Evolutionary conservation across 2,329 filamentous ascomycete species (phyloP).

Genomic region (Arthrobotrys iridis): DNA sequence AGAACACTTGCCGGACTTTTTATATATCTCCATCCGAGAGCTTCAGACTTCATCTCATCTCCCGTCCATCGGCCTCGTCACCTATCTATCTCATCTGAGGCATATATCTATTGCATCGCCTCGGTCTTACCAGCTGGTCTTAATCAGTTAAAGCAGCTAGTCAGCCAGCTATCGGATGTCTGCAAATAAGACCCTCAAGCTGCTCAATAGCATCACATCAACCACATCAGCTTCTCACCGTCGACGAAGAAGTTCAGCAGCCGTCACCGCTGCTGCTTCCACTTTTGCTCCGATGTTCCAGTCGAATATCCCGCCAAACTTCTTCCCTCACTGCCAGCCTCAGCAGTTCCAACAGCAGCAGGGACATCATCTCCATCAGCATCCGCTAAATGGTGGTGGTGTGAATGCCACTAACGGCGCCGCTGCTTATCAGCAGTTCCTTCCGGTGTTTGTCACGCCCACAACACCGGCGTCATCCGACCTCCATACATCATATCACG

Average conservation of each 20-base stretch:
- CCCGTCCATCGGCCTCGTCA: background rate
- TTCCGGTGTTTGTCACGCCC: constrained; percentile 53
- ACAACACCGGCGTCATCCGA: constrained; percentile 55
- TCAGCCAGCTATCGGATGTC: constrained; percentile 20
- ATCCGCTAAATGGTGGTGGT: background rate
- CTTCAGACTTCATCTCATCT: background rate
- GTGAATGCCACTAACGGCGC: constrained; percentile 3
- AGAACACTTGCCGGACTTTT: too few species aligned
- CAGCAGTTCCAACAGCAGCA: constrained; percentile 1
- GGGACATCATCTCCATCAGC: background rate
- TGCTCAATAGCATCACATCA: constrained; percentile 50
- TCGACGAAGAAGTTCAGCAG: constrained; percentile 40
- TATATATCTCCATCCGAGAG: too few species aligned
- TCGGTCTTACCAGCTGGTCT: constrained; percentile 5
- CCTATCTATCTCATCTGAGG: background rate
- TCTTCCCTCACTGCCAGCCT: constrained; percentile 43
- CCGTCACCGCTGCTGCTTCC: constrained; percentile 27
- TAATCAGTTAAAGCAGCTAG: background rate
- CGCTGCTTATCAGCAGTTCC: constrained; percentile 50
- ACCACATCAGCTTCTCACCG: constrained; percentile 46
- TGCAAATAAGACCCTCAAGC: constrained; percentile 48
- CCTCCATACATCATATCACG: constrained; percentile 54
- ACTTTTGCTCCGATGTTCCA: constrained; percentile 42
- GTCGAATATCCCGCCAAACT: constrained; percentile 22
- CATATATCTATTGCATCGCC: constrained; percentile 31